Evolutionary conservation across 2,329 filamentous ascomycete species (phyloP).

Genomic region (Sclerotinia borealis): DNA sequence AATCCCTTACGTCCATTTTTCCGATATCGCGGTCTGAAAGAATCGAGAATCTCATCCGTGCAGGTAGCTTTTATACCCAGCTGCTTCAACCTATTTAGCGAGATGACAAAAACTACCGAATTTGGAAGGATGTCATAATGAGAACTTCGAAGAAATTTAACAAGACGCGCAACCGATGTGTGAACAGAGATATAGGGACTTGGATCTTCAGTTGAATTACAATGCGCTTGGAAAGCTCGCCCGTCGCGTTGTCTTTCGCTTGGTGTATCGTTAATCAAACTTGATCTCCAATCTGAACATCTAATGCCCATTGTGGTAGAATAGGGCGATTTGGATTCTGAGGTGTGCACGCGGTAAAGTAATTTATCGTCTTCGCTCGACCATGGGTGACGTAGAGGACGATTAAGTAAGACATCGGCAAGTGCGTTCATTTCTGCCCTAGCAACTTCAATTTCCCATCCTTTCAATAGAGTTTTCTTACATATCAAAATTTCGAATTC

Average conservation of each 20-base stretch:
- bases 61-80: background rate
- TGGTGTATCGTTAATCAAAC: background rate
- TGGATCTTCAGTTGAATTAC: rapidly evolving
- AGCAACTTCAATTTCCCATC: background rate
- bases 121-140: rapidly evolving
- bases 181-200: background rate
- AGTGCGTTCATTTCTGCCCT: background rate
- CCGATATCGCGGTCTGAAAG: background rate
- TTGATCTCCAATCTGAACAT: background rate
- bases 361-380: background rate
- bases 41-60: background rate
- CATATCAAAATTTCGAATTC: background rate
- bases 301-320: background rate
- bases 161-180: background rate
- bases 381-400: background rate
- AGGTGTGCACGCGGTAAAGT: background rate
- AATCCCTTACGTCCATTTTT: background rate
- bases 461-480: rapidly evolving
- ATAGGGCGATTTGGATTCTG: background rate
- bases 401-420: background rate
- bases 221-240: background rate
- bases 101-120: background rate
- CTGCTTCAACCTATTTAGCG: background rate
- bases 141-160: too few relatives aligned
- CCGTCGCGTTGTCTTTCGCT: background rate